Evolutionary conservation across 192 early-diverging fungal genomes (phyloP).

Genomic region (Podila minutissima): DNA sequence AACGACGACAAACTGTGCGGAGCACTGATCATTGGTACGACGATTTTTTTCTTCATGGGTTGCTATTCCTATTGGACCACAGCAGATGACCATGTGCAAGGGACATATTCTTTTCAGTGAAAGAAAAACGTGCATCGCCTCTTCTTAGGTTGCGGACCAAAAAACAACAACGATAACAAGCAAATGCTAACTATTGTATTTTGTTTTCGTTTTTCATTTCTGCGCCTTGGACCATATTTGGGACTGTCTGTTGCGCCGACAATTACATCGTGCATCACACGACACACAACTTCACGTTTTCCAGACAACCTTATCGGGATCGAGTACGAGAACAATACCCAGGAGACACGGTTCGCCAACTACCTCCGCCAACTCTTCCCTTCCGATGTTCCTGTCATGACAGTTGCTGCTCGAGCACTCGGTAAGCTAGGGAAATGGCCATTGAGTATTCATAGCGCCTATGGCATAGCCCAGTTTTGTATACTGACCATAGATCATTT

Average conservation of each 20-base stretch:
- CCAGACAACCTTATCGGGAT: conserved; percentile 85
- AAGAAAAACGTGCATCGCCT: no score
- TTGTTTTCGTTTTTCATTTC: neutral
- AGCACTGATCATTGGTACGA: conserved; percentile 78
- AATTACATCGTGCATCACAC: neutral
- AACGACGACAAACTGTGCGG: conserved; percentile 82
- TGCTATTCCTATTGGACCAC: neutral
- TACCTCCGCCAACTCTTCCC: conserved; percentile 84
- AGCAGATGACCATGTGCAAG: no score
- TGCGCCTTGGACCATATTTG: neutral
- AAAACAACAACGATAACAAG: neutral
- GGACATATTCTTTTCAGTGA: no score
- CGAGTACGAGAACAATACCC: conserved; percentile 79
- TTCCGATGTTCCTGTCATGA: conserved; percentile 70
- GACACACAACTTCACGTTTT: neutral
- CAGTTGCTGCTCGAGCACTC: conserved; percentile 76
- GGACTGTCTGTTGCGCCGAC: neutral
- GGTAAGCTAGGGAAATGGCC: conserved; percentile 53
- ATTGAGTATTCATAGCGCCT: neutral
- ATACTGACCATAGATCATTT: neutral
- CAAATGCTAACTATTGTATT: neutral
- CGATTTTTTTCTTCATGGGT: conserved; percentile 4
- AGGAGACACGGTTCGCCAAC: conserved; percentile 82
- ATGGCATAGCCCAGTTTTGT: no score
- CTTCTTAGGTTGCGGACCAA: no score